Base-by-base conservation (phyloP, 2,329 filamentous ascomycete species). In the Alternaria longipes region DNA sequence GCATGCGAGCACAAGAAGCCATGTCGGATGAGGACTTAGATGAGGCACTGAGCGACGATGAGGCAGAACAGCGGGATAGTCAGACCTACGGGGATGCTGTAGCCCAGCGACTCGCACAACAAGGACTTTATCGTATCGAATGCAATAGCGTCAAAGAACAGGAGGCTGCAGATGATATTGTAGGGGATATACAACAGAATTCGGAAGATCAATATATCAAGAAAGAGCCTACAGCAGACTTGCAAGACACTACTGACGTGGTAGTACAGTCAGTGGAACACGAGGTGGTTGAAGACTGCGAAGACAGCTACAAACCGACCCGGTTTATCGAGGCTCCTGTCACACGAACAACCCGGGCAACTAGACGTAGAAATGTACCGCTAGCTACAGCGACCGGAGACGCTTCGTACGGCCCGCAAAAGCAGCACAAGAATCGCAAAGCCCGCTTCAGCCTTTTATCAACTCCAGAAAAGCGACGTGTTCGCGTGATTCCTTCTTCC, bases 401-500 rank as follows among this genome's bases (percentile, higher is more conserved):
- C 40, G n/a, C 45, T 5, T 16, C 44, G 8, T 8, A 47, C 46
- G 12, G 14, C 32, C 50, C 44, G 18, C 18, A 49, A 12, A 28
- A 30, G 36, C 24, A 50, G 18, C 28, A 22, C 3, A 65, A 41
- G n/a, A 57, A 59, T 1, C 28, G 28, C 8, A 75, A 63, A 45
- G 42, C 67, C 8, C 71, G 67, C 8, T 77, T 76, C 20, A 62
- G 72, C 36, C 66, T 77, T 1, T 53, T 78, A 8, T 64, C 74
- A n/a, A 78, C 75, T 2, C 76, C 76, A 12, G 71, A 77, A 45
- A 75, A 71, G 56, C 73, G 70, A 18, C 68, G 67, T 5, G 54
- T 76, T 7, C 61, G 64, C n/a, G 74, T 74, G 51, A 77, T 78
- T 46, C 68, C 72, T 11, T 78, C 76, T 2, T 78, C 76, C n/a